Conservation (phyloP, 352 stramenopile genomes). For the Pythium biforme region DNA sequence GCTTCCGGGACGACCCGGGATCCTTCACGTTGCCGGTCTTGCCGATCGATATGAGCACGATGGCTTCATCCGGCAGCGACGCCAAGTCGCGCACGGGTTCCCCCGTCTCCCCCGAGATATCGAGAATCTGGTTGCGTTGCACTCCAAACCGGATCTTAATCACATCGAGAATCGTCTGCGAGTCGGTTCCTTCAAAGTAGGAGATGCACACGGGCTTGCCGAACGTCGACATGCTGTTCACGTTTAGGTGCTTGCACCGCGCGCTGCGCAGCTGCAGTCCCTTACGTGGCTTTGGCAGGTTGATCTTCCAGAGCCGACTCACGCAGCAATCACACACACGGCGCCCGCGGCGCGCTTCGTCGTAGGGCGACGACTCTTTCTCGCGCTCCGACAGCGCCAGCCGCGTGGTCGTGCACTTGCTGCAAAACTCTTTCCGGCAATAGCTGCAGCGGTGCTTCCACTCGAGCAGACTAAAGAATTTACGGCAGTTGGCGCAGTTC, state of each 20-base stretch:
- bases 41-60: slow-evolving; percentile 75
- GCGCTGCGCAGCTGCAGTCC: slow-evolving; percentile 41
- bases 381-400: slow-evolving; percentile 61
- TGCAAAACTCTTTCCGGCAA: slow-evolving; percentile 76
- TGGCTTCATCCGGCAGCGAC: slow-evolving; percentile 54
- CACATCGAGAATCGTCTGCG: slow-evolving; percentile 66
- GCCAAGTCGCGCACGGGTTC: slow-evolving; percentile 58
- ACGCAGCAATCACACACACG: slow-evolving; percentile 79
- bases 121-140: slow-evolving; percentile 71
- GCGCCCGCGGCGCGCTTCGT: slow-evolving; percentile 54
- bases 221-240: slow-evolving; percentile 80
- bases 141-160: slow-evolving; percentile 81
- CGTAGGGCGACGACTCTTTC: slow-evolving; percentile 39
- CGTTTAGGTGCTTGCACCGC: slow-evolving; percentile 68
- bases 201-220: slow-evolving; percentile 76
- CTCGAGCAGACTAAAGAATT: slow-evolving; percentile 76
- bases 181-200: slow-evolving; percentile 78
- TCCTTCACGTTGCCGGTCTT: slow-evolving; percentile 80
- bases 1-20: slow-evolving; percentile 26
- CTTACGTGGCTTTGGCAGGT: slow-evolving; percentile 69
- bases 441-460: slow-evolving; percentile 87
- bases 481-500: slow-evolving; percentile 66
- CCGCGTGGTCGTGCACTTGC: slow-evolving; percentile 79
- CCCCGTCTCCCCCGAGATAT: slow-evolving; percentile 70
- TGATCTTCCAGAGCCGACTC: slow-evolving; percentile 76